Percentiles rank a stretch among this genome's conserved stretches.
phyloP scores from a whole-genome alignment of 768 basidiomycete genomes.

The Leucocoprinus leucothites region DNA sequence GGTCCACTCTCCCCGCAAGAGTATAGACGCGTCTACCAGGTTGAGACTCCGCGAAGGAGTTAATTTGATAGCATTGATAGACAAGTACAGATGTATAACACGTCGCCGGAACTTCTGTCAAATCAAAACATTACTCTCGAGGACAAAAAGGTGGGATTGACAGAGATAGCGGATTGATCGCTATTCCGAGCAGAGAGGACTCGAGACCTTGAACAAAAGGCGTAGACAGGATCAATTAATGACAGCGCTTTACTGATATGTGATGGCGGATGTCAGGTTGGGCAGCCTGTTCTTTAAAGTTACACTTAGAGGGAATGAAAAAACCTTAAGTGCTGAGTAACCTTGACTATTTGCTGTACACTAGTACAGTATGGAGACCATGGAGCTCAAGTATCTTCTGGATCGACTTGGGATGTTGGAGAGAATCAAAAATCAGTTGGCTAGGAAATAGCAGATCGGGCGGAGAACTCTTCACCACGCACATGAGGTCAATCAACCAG shows the following conservation, averaged over 20 bases:
- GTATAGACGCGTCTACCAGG: too few relatives aligned
- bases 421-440: neutral
- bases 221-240: slow-evolving; percentile 7
- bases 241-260: neutral
- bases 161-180: neutral
- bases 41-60: too few relatives aligned
- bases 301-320: too few relatives aligned
- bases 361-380: too few relatives aligned
- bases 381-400: too few relatives aligned
- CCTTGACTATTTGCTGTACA: too few relatives aligned
- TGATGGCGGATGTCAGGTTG: too few relatives aligned
- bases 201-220: neutral
- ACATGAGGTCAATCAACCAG: neutral
- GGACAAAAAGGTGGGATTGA: neutral
- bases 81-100: neutral
- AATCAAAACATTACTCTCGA: neutral
- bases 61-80: neutral
- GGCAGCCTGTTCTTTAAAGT: too few relatives aligned
- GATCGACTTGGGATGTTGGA: neutral
- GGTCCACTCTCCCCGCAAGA: too few relatives aligned
- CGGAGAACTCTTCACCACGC: neutral
- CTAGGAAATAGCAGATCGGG: neutral
- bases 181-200: neutral
- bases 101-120: neutral
- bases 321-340: too few relatives aligned